Evolutionary conservation across 352 stramenopile genomes (phyloP), one percentile per base, ranked within the genome.

Genomic region (Phytophthora syringae): DNA sequence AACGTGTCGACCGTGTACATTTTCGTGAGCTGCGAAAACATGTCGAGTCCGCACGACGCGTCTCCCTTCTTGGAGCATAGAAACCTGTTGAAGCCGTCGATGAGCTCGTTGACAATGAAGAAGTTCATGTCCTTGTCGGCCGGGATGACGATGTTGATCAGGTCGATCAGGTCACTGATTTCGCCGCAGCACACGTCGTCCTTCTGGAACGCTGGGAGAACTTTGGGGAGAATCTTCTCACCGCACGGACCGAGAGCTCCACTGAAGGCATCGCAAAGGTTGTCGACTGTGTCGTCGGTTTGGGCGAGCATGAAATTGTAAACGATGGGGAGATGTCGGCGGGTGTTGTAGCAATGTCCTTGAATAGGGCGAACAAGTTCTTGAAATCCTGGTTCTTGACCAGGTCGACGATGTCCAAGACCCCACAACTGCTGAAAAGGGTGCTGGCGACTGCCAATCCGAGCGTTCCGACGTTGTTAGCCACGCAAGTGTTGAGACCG

Each of bases 81-180:
- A 28, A 85, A 80, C 54, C 67, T 54, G 66, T 88, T 84, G 15
- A 86, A 63, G 21, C 76, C 76, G 50, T 86, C 67, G 25, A 86
- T 59, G n/a, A 88, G 25, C 15, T 88, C 79, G 28, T 76, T 84
- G 2, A 88, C 51, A 3, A 88, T 7, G 55, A 84, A 88, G 59
- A 60, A 76, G 16, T 76, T 45, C 18, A 64, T 72, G 24, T 42
- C 73, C 21, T 73, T 67, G 55, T 75, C 63, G 16, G 74, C 44
- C 21, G 79, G 68, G 21, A 88, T 68, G 24, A 84, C 58, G 15
- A 86, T 67, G 37, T 82, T 80, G 21, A 86, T 52, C n/a, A 86
- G 58, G 48, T 88, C 79, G 22, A 88, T 61, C 16, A 80, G 34
- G 30, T 88, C 76, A 27, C 76, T 79, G 30, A 88, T 59, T 15